Conservation (phyloP, 352 stramenopile genomes). For the Globisporangium carolinianum region DNA sequence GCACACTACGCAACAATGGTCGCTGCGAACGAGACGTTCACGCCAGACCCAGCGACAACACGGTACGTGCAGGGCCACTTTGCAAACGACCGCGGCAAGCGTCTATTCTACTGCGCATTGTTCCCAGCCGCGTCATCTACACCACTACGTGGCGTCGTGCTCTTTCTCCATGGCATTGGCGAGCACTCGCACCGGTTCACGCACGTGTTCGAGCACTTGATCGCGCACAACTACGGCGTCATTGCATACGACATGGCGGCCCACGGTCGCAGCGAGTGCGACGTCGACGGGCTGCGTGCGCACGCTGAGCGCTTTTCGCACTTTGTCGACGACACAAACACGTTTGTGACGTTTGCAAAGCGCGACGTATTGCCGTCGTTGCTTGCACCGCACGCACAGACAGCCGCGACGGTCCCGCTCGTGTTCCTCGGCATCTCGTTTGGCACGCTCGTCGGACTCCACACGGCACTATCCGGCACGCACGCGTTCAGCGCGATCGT, state of each 20-base stretch:
- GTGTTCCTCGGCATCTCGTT: slow-evolving; percentile 68
- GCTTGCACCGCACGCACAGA: slow-evolving; percentile 13
- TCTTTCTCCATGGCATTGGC: slow-evolving; percentile 61
- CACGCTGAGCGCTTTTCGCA: slow-evolving; percentile 47
- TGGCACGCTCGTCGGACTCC: slow-evolving; percentile 48
- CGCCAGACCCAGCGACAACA: slow-evolving; percentile 6
- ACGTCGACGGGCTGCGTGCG: slow-evolving; percentile 23
- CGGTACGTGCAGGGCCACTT: slow-evolving; percentile 36
- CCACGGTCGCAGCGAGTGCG: slow-evolving; percentile 51
- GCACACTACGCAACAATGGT: not conserved
- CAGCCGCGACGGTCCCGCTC: slow-evolving; percentile 17
- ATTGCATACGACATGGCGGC: slow-evolving; percentile 57
- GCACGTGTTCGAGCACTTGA: slow-evolving; percentile 50
- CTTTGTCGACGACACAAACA: slow-evolving; percentile 71
- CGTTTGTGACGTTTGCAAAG: slow-evolving; percentile 41
- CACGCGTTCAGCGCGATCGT: slow-evolving; percentile 43
- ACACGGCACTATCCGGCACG: slow-evolving; percentile 39
- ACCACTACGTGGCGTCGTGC: slow-evolving; percentile 34
- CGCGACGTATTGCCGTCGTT: slow-evolving; percentile 25
- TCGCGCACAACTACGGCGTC: slow-evolving; percentile 35
- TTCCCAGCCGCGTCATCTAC: slow-evolving; percentile 20
- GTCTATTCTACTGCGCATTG: slow-evolving; percentile 50
- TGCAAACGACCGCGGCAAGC: slow-evolving; percentile 33
- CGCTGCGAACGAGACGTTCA: not conserved
- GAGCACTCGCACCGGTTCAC: slow-evolving; percentile 57